Evolutionary conservation across 768 basidiomycete species (phyloP), one percentile per base, ranked within the genome.

Genomic region (Symmetrospora coprosmae): DNA sequence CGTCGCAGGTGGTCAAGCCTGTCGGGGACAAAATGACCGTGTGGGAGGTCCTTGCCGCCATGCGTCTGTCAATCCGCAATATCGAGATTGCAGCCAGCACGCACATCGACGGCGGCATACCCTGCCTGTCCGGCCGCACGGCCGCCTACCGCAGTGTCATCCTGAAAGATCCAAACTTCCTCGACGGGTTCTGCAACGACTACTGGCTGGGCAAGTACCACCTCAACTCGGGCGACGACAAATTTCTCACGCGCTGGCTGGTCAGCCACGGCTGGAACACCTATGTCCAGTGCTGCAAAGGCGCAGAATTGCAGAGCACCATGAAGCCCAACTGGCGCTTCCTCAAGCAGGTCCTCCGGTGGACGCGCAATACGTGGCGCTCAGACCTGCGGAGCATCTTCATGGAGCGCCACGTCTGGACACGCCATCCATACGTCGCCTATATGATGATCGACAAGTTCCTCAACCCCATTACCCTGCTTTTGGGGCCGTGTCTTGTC

Each of bases 301-400:
- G 72, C 60, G 73, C 73, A 27, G 88, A 91, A 73, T 75, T 91
- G 14, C 75, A 89, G 62, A 85, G 82, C 71, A 91, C 88, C 50
- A 96, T 91, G 89, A 92, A 92, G 73, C 87, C 87, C 27, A 87
- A 92, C 74, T 92, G 88, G 89, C 78, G 86, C 51, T 92, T 92
- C 75, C 74, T 91, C 73, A 89, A 90, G 75, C 90, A 92, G 71
- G 89, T 91, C 13, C 73, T 92, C 52, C 76, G 89, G 64, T 91
- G 88, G 89, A 92, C 88, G 16, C 75, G 89, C 64, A 92, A 92
- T 75, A 92, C 88, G 2, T 92, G 90, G 88, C 76, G 89, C 50
- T 86, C 84, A 1, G 89, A 92, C 77, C 69, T 91, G 65, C 78
- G 90, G 52, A 85, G 84, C 67, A 75, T 92, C 58, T 92, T 91